A percentile compares a stretch with the other conserved stretches of the same genome.
phyloP scores from a whole-genome alignment of 441 rosid species.

The Aquilaria agallochum region DNA sequence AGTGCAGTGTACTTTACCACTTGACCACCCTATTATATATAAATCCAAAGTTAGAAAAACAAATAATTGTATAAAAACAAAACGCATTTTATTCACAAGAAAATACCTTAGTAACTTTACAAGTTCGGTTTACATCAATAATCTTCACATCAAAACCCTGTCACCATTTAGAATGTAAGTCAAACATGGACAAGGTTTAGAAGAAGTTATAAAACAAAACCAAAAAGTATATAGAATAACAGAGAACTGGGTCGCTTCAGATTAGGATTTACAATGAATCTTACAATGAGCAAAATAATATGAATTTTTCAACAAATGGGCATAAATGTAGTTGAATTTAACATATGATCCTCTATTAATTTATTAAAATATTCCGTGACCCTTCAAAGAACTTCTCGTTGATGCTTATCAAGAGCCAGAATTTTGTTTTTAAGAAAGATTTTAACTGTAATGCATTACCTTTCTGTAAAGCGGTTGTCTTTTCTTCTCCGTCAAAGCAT shows the following conservation, averaged over 20 bases:
- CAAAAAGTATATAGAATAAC: neutral
- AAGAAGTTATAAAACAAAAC: too few species aligned
- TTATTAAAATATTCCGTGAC: too few species aligned
- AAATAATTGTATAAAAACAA: constrained; percentile 5
- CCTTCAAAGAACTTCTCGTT: too few species aligned
- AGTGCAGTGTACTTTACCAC: constrained; percentile 77
- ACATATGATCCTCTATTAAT: too few species aligned
- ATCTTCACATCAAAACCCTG: constrained; percentile 92
- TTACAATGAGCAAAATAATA: neutral
- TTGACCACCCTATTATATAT: constrained; percentile 65
- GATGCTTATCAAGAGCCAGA: too few species aligned
- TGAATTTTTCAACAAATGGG: neutral
- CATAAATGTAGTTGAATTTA: too few species aligned
- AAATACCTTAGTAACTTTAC: constrained; percentile 89
- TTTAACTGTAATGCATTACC: constrained; percentile 28
- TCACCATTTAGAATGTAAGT: constrained; percentile 8
- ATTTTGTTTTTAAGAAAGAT: too few species aligned
- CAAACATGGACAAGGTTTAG: too few species aligned
- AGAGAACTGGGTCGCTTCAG: too few species aligned
- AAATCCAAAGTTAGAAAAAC: constrained; percentile 2
- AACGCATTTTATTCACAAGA: constrained; percentile 15
- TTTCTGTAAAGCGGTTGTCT: constrained; percentile 75
- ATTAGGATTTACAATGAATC: neutral
- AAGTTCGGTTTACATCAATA: constrained; percentile 84
- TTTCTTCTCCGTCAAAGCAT: constrained; percentile 84